These are phyloP conservation scores for Penstemon davidsonii DNA, from an alignment of 257 asterid species.

Conservation along the genomic window DNA sequence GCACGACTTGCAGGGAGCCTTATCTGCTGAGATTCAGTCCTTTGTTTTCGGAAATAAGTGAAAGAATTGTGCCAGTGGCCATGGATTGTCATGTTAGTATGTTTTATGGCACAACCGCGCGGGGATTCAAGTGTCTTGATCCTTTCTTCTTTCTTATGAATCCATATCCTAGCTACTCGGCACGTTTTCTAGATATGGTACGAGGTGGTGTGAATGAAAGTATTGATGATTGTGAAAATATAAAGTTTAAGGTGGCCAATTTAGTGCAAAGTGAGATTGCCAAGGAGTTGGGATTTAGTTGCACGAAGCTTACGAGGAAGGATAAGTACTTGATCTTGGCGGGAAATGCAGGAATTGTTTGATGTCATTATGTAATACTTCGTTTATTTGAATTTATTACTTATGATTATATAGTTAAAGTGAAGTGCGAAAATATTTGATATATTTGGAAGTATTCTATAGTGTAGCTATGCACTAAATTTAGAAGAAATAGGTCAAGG, in stretches of 20 bases:
- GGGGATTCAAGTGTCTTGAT: slow-evolving; percentile 50
- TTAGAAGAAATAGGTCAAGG: too few relatives aligned
- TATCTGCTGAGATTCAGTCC: slow-evolving; percentile 61
- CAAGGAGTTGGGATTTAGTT: slow-evolving; percentile 36
- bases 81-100: slow-evolving; percentile 38
- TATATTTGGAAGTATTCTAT: too few relatives aligned
- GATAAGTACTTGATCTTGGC: slow-evolving; percentile 50
- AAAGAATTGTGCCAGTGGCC: slow-evolving; percentile 46
- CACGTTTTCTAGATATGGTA: background rate
- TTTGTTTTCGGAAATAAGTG: slow-evolving; percentile 46
- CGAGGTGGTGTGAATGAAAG: background rate
- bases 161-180: slow-evolving; percentile 35
- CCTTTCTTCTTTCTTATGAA: slow-evolving; percentile 50
- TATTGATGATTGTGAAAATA: background rate
- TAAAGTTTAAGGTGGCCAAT: slow-evolving; percentile 40
- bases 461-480: too few relatives aligned
- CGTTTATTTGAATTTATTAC: too few relatives aligned
- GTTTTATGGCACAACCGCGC: slow-evolving; percentile 59
- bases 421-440: too few relatives aligned
- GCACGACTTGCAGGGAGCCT: slow-evolving; percentile 68
- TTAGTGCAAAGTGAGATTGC: slow-evolving; percentile 44
- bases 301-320: slow-evolving; percentile 47
- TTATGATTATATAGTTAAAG: too few relatives aligned
- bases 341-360: slow-evolving; percentile 43
- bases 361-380: too few relatives aligned